These are phyloP conservation scores for Gelatoporia subvermispora DNA, from an alignment of 768 basidiomycete genomes.

Conservation along the genomic window DNA sequence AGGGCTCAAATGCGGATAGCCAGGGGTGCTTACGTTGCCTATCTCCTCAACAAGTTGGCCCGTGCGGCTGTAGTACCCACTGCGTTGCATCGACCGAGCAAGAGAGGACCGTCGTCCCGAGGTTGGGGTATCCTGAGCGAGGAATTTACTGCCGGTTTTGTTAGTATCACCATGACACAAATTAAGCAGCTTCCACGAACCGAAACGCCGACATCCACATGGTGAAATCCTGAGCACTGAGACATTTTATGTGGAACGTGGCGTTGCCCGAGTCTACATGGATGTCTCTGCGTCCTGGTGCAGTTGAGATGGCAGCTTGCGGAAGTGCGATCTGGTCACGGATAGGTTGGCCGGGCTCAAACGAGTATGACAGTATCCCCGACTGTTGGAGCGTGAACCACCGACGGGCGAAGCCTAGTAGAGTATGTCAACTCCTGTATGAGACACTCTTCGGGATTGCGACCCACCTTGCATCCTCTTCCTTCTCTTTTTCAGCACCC, in stretches of 20 bases:
- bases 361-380: slow-evolving; percentile 70
- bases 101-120: slow-evolving; percentile 31
- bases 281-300: slow-evolving; percentile 70
- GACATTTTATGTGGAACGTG: slow-evolving; percentile 80
- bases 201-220: slow-evolving; percentile 74
- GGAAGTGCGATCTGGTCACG: slow-evolving; percentile 63
- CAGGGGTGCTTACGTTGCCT: slow-evolving; percentile 42
- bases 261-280: slow-evolving; percentile 73
- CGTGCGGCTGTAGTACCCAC: slow-evolving; percentile 47
- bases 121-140: slow-evolving; percentile 40
- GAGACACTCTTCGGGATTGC: not conserved
- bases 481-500: slow-evolving; percentile 81
- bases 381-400: slow-evolving; percentile 69
- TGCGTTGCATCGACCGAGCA: slow-evolving; percentile 32
- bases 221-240: slow-evolving; percentile 66
- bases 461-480: slow-evolving; percentile 81
- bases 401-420: slow-evolving; percentile 75
- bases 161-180: not conserved
- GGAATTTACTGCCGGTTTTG: slow-evolving; percentile 50
- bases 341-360: slow-evolving; percentile 64
- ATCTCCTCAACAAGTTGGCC: slow-evolving; percentile 61
- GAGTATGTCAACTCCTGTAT: not conserved
- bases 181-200: slow-evolving; percentile 30
- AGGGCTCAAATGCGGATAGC: not conserved
- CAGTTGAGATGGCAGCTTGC: slow-evolving; percentile 74